A percentile compares a stretch with the other conserved stretches of the same genome.
These are phyloP conservation scores for Furcasterigmium furcatum DNA, from an alignment of 2,329 filamentous ascomycete genomes.

Conservation along the genomic window DNA sequence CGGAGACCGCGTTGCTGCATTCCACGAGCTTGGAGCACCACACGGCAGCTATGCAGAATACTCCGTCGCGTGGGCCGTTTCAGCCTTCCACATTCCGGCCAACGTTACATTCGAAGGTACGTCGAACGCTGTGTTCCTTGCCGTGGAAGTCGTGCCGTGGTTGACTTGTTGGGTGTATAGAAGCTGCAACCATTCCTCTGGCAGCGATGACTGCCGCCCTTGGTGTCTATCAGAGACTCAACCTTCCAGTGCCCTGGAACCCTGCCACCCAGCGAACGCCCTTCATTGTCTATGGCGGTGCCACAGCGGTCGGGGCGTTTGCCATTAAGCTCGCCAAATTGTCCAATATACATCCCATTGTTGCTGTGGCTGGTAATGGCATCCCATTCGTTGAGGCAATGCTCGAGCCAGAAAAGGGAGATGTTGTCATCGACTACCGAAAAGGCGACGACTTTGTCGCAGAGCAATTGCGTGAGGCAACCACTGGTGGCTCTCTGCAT, in stretches of 20 bases:
- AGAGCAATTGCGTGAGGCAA: not conserved
- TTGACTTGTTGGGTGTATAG: constrained; percentile 13
- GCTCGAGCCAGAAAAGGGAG: constrained; percentile 13
- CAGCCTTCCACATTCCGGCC: constrained; percentile 50
- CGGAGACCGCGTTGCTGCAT: constrained; percentile 41
- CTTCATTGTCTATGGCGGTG: constrained; percentile 45
- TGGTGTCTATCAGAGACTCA: constrained; percentile 42
- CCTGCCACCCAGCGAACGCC: constrained; percentile 19
- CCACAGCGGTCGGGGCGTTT: constrained; percentile 52
- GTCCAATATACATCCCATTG: constrained; percentile 55
- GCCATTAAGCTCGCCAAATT: constrained; percentile 51
- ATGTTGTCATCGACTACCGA: constrained; percentile 16
- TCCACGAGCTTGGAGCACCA: constrained; percentile 45
- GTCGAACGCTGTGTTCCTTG: not conserved
- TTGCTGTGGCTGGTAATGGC: constrained; percentile 47
- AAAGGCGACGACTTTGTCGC: not conserved
- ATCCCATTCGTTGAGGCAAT: constrained; percentile 9
- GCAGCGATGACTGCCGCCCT: constrained; percentile 52
- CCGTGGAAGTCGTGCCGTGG: not conserved
- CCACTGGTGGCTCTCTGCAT: not conserved
- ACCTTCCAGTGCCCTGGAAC: constrained; percentile 45
- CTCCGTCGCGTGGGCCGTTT: constrained; percentile 49
- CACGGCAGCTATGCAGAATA: constrained; percentile 58
- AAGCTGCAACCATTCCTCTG: constrained; percentile 54
- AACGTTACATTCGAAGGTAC: constrained; percentile 40